Percentiles rank a stretch among this genome's conserved stretches.
phyloP scores from a whole-genome alignment of 129 eudicot genomes.

The sunflower (Helianthus annuus) region HanXRQr2.0-SUNRISE NC_035439.2:19100345-19100844 shows the following conservation, averaged over 20 bases:
- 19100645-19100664: conserved; percentile 40
- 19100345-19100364: conserved; percentile 30
- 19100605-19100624: conserved; percentile 63
- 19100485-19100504: conserved; percentile 51
- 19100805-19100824: not conserved
- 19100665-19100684: conserved; percentile 46
- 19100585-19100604: conserved; percentile 63
- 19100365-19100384: conserved; percentile 11
- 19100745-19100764: not conserved
- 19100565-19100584: not conserved
- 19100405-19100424: conserved; percentile 89
- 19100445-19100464: conserved; percentile 75
- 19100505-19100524: conserved; percentile 61
- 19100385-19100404: conserved; percentile 46
- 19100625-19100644: conserved; percentile 42
- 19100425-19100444: conserved; percentile 79
- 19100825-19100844: conserved; percentile 15
- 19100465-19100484: conserved; percentile 80
- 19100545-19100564: conserved; percentile 18
- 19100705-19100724: conserved; percentile 59
- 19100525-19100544: not conserved
- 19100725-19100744: conserved; percentile 78
- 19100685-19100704: conserved; percentile 65
- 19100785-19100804: conserved; percentile 4
- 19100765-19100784: not conserved